Evolutionary conservation across 768 basidiomycete genomes (phyloP).

Genomic region (Trametes punicea): DNA sequence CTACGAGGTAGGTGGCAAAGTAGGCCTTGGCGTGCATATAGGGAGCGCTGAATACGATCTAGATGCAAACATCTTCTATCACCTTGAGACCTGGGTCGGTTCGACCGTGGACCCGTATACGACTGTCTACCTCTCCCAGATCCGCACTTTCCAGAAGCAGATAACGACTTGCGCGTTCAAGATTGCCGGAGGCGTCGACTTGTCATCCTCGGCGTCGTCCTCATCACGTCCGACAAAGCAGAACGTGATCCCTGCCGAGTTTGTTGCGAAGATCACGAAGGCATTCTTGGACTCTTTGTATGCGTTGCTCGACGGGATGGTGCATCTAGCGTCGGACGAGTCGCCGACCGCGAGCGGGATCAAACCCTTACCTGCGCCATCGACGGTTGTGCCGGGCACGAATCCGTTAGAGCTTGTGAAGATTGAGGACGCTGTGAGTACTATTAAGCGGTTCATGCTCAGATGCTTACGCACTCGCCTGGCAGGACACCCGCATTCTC

Average conservation of each 20-base stretch:
- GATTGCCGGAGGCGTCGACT: conserved; percentile 73
- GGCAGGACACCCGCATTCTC: conserved; percentile 82
- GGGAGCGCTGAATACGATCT: not conserved
- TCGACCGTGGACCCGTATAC: conserved; percentile 59
- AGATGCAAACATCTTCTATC: conserved; percentile 84
- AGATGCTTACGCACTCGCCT: not conserved
- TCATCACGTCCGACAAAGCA: conserved; percentile 55
- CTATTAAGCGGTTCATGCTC: not conserved
- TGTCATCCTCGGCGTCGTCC: conserved; percentile 39
- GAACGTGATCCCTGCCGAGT: conserved; percentile 57
- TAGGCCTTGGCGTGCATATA: not conserved
- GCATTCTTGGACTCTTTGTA: conserved; percentile 86
- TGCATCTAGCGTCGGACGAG: conserved; percentile 74
- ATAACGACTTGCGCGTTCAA: conserved; percentile 74
- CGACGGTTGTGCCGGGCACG: conserved; percentile 33
- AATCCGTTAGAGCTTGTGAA: conserved; percentile 59
- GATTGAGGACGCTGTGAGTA: conserved; percentile 52
- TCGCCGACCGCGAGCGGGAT: conserved; percentile 45
- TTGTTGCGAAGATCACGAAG: conserved; percentile 71
- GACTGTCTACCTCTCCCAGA: conserved; percentile 71
- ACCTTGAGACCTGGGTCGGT: conserved; percentile 82
- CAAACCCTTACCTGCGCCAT: conserved; percentile 32
- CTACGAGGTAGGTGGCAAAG: conserved; percentile 56
- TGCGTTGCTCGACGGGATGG: conserved; percentile 81
- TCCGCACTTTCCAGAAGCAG: conserved; percentile 80